Evolutionary conservation across 257 asterid genomes (phyloP), one percentile per base, ranked within the genome.

Genomic region (Lantana camara): DNA sequence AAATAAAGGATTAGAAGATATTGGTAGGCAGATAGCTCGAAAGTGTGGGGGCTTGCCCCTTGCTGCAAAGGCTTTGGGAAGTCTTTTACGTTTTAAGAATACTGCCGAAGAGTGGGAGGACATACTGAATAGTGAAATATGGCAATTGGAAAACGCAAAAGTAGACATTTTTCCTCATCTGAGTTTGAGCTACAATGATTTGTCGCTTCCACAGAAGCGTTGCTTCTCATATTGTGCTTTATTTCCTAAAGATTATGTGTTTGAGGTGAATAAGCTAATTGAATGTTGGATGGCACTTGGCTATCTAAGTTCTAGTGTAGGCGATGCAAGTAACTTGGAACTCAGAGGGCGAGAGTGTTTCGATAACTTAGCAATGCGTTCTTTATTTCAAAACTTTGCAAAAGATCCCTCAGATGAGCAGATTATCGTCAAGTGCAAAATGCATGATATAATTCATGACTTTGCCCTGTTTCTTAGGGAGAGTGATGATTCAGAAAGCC

Each of bases 211-310:
- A 20, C 38, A 69, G 29, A 80, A 75, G 63, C 72, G 61, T n/a
- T 83, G 89, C 29, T 79, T 83, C 55, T 70, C 83, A 32, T 80
- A 74, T 53, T 79, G 83, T 70, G 82, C 79, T 16, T n/a, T 57
- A 37, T 80, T 72, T 23, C 82, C 77, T 0, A 81, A 77, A 32
- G 89, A 73, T 74, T 19, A 0, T 10, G 64, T 21, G 34, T 70
- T 83, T 21, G 53, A 69, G 8, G 83, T 77, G 32, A 73, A 67
- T 22, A 60, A 42, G 6, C 50, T 82, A 62, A 61, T n/a, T n/a
- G n/a, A n/a, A n/a, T n/a, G n/a, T n/a, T n/a, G n/a, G n/a, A n/a
- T n/a, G n/a, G n/a, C n/a, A n/a, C n/a, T n/a, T n/a, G n/a, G n/a
- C n/a, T n/a, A n/a, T n/a, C n/a, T n/a, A n/a, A n/a, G n/a, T n/a